phyloP scores from a whole-genome alignment of 371 early-diverging fungal species.

The Apophysomyces trapeziformis region DNA sequence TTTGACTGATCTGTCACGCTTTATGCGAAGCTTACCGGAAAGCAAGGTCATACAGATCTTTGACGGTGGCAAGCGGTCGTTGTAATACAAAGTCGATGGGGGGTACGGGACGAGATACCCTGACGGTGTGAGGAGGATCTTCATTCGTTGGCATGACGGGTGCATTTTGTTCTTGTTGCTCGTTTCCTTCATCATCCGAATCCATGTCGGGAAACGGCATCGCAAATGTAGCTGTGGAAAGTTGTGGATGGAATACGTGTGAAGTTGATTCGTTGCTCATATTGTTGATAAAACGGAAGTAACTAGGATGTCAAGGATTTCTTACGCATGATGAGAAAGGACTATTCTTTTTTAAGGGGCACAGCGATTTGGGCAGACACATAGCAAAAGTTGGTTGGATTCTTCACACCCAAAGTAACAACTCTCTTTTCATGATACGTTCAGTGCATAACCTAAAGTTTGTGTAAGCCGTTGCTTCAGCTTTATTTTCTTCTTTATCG shows the following conservation, averaged over 20 bases:
- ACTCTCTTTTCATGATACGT: no score
- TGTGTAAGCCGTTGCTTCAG: no score
- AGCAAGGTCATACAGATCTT: constrained; percentile 41
- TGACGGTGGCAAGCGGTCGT: constrained; percentile 27
- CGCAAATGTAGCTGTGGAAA: constrained; percentile 21
- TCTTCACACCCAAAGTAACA: no score
- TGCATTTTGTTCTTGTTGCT: constrained; percentile 15
- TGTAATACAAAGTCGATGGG: constrained; percentile 42
- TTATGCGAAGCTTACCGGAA: constrained; percentile 33
- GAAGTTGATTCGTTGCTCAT: not conserved
- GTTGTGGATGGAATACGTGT: constrained; percentile 5
- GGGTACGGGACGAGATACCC: constrained; percentile 44
- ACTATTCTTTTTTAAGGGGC: no score
- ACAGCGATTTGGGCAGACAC: no score
- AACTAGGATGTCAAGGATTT: no score
- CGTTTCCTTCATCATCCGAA: constrained; percentile 21
- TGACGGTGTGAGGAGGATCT: constrained; percentile 30
- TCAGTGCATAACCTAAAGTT: no score
- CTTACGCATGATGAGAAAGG: no score
- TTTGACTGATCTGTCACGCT: not conserved
- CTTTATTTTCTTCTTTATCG: no score
- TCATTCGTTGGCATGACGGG: constrained; percentile 15
- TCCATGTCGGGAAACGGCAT: not conserved
- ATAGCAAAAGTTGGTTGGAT: no score
- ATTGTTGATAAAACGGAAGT: not conserved